Evolutionary conservation across 2,329 filamentous ascomycete species (phyloP), one percentile per base, ranked within the genome.

Genomic region (Penicillium sp.): DNA sequence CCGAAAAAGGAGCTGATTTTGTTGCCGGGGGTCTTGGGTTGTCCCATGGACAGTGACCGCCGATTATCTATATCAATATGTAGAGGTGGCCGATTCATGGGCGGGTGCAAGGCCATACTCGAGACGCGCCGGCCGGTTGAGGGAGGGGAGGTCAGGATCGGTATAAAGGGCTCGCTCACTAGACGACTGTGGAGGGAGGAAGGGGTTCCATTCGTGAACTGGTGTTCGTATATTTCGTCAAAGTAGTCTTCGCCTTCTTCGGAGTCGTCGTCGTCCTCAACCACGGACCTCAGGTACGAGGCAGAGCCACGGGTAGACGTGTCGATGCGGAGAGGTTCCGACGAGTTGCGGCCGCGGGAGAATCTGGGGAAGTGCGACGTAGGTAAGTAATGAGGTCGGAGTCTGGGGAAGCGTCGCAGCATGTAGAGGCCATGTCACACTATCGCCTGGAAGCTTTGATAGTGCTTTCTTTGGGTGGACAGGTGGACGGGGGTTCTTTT

Each of bases 61-160:
- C 73, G 72, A 42, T 66, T 66, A 58, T 61, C 67, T 64, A 78
- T 65, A 70, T 81, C 71, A 65, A 77, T 73, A 67, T 78, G 71
- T 69, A 80, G 76, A 47, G 77, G 73, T 43, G 78, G 77, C 44
- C 70, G 68, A 55, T 72, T 74, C 42, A 71, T 59, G 25, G 72
- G 72, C 14, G 74, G 72, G 61, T 80, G 77, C 56, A 80, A 66
- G 48, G 76, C 77, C 78, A 80, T 81, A 39, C 72, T 76, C 56
- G 69, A 67, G 47, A 75, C 67, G 48, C 75, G 71, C 62, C 71
- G 69, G 54, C 70, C 67, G 53, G 69, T 61, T 89, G 58, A 85
- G 81, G 68, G 87, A 83, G 54, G 91, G 88, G 66, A 97, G 88
- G 35, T 89, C 90, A 58, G 88, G 88, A 65, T 87, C 83, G 50